A percentile compares a stretch with the other conserved stretches of the same genome.
These are phyloP conservation scores for Umbelopsis ramanniana DNA, from an alignment of 192 early-diverging fungal species.

Conservation along the genomic window DNA sequence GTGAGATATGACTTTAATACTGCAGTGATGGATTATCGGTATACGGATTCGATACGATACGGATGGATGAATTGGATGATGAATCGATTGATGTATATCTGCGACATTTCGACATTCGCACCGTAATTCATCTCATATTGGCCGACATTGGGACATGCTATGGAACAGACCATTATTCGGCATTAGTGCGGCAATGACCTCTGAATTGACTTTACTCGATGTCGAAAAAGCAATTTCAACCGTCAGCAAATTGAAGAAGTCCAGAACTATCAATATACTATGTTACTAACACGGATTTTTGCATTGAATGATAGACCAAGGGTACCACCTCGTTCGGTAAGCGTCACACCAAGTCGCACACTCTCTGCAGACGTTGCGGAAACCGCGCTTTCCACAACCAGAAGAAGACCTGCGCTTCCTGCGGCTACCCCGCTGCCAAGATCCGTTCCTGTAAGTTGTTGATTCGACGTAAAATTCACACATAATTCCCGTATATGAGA, in stretches of 20 bases:
- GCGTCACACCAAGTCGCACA: slow-evolving; percentile 99
- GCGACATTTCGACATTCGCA: slow-evolving; percentile 9
- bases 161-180: background rate
- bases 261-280: background rate
- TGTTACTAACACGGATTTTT: slow-evolving; percentile 1
- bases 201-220: background rate
- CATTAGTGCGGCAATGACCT: background rate
- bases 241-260: background rate
- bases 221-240: background rate
- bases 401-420: slow-evolving; percentile 99
- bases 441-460: slow-evolving; percentile 82
- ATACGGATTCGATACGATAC: background rate
- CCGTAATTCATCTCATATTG: background rate
- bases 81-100: slow-evolving; percentile 23
- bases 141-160: background rate
- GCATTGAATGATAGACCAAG: slow-evolving; percentile 75
- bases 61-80: slow-evolving; percentile 15
- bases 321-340: slow-evolving; percentile 99
- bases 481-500: too few relatives aligned
- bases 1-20: slow-evolving; percentile 7
- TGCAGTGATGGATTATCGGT: background rate
- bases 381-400: slow-evolving; percentile 98
- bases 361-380: slow-evolving; percentile 97
- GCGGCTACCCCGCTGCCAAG: slow-evolving; percentile 98
- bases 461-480: too few relatives aligned